Evolutionary conservation across 2,329 filamentous ascomycete genomes (phyloP).

Genomic region (Cladosporium colombiae): DNA sequence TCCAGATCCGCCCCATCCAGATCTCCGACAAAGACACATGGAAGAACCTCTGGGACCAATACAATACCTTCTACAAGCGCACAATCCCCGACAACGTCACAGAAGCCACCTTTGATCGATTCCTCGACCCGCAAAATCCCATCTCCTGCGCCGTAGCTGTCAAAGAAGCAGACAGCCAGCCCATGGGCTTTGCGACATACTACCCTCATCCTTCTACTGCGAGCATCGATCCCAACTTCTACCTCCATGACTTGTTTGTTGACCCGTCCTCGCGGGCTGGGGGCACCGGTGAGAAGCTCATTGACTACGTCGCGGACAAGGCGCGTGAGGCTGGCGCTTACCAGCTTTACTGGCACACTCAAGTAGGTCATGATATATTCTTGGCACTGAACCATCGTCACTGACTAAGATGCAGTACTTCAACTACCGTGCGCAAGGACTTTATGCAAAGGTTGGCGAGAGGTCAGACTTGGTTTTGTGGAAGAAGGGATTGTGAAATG

Average conservation of each 20-base stretch:
- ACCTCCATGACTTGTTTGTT: slow-evolving; percentile 20
- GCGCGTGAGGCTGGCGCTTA: slow-evolving; percentile 15
- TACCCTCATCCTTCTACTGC: slow-evolving; percentile 15
- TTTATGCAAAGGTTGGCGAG: slow-evolving; percentile 19
- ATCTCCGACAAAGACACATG: slow-evolving; percentile 13
- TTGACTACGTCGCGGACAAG: slow-evolving; percentile 73
- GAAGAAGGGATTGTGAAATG: slow-evolving; percentile 3
- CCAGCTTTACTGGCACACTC: slow-evolving; percentile 22
- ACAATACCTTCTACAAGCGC: slow-evolving; percentile 22
- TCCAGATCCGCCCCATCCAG: slow-evolving; percentile 15
- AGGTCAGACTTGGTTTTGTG: slow-evolving; percentile 20
- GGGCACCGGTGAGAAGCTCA: slow-evolving; percentile 65
- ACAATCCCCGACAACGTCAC: slow-evolving; percentile 18
- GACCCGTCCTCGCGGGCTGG: slow-evolving; percentile 12
- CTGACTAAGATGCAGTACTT: slow-evolving; percentile 10
- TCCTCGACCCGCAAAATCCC: slow-evolving; percentile 10
- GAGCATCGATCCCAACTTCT: slow-evolving; percentile 14
- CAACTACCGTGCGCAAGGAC: slow-evolving; percentile 19
- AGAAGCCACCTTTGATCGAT: slow-evolving; percentile 18
- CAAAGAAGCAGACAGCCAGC: background rate
- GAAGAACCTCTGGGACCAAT: slow-evolving; percentile 19
- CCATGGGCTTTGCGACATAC: slow-evolving; percentile 11
- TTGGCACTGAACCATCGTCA: background rate
- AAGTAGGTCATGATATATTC: background rate
- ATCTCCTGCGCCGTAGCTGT: slow-evolving; percentile 10